These are phyloP conservation scores for Stagonosporopsis tanaceti DNA, from an alignment of 2,329 filamentous ascomycete species.

Conservation along the genomic window DNA sequence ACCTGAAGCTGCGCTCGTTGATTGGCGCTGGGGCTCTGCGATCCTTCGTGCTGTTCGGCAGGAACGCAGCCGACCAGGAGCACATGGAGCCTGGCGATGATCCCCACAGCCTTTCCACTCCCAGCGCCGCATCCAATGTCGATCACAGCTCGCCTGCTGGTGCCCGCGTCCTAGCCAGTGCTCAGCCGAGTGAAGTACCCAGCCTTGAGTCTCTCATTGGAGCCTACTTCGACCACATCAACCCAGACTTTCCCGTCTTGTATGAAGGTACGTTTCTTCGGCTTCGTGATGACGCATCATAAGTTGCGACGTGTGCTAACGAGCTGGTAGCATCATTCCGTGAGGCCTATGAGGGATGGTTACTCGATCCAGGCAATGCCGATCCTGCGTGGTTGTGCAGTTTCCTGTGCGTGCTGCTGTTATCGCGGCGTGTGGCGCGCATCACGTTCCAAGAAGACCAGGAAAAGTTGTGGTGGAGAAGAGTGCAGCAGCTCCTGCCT, in stretches of 20 bases:
- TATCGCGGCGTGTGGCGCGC: conserved; percentile 48
- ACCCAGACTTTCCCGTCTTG: conserved; percentile 54
- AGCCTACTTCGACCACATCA: conserved; percentile 54
- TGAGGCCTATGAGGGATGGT: conserved; percentile 51
- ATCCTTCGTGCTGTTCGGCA: conserved; percentile 53
- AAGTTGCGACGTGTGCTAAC: neutral
- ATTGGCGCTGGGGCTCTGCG: conserved; percentile 44
- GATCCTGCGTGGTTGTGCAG: conserved; percentile 55
- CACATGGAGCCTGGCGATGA: conserved; percentile 30
- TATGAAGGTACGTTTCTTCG: conserved; percentile 43
- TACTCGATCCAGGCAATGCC: conserved; percentile 36
- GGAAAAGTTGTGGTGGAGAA: conserved; percentile 54
- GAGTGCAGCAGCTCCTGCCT: conserved; percentile 52
- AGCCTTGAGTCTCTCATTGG: conserved; percentile 49
- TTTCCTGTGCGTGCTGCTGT: conserved; percentile 53
- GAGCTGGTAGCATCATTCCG: conserved; percentile 44
- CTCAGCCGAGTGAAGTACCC: conserved; percentile 21
- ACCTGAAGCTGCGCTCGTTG: conserved; percentile 52
- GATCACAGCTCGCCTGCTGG: conserved; percentile 35
- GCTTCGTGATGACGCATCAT: neutral
- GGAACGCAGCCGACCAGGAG: conserved; percentile 48
- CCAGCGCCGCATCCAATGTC: conserved; percentile 30
- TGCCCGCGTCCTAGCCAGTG: conserved; percentile 17
- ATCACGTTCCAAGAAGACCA: conserved; percentile 47
- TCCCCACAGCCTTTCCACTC: conserved; percentile 29